Conservation (phyloP, 148 eudicot genomes). For the Rhododendron griersonianum region DNA sequence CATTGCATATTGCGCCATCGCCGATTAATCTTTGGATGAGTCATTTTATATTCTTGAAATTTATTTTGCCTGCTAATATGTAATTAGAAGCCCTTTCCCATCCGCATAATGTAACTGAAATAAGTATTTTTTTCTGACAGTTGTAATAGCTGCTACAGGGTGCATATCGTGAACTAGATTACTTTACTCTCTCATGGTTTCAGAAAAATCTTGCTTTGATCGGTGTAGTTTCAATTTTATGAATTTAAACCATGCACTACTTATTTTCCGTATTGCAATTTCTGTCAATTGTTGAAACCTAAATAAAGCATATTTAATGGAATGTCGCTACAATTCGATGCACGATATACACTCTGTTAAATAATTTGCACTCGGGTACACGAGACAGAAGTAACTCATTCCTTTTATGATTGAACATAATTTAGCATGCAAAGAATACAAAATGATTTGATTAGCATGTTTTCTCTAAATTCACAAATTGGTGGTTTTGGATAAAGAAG, state of each 20-base stretch:
- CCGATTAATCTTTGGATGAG: neutral
- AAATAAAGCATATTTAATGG: neutral
- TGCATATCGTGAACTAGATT: too few relatives aligned
- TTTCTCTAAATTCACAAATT: neutral
- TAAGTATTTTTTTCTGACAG: too few relatives aligned
- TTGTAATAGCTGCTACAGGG: too few relatives aligned
- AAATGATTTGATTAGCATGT: neutral
- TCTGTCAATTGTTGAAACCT: neutral
- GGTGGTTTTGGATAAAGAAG: too few relatives aligned
- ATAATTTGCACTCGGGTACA: neutral
- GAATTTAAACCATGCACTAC: too few relatives aligned
- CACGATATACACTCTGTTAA: neutral
- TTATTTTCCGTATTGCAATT: neutral
- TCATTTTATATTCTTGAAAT: neutral
- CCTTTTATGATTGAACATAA: too few relatives aligned
- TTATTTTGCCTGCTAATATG: neutral
- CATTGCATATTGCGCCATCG: neutral
- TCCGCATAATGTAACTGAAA: neutral
- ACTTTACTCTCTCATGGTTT: too few relatives aligned
- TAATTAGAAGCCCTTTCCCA: neutral
- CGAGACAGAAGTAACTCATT: neutral
- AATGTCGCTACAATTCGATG: neutral
- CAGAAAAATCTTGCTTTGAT: too few relatives aligned
- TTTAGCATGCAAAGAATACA: neutral
- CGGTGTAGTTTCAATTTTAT: too few relatives aligned